Evolutionary conservation across 202 grass and related monocot species (phyloP).

Genomic region (Digitaria exilis): DNA sequence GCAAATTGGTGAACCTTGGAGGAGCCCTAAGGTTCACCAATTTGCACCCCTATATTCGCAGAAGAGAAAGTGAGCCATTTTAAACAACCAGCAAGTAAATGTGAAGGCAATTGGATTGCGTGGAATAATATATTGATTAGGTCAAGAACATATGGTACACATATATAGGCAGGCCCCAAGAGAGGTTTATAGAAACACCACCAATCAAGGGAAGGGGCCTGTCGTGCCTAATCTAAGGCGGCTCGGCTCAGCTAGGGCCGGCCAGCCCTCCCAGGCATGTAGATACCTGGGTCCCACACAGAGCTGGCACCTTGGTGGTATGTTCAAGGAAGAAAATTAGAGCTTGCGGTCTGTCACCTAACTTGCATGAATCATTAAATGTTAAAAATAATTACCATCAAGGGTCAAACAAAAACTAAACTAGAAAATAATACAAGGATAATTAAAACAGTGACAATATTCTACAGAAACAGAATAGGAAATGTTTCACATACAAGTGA

Average conservation of each 20-base stretch:
- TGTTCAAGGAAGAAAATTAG: not conserved
- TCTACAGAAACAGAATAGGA: conserved; percentile 23
- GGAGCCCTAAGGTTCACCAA: no score
- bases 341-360: not conserved
- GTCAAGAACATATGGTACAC: no score
- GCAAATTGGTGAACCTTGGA: no score
- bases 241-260: no score
- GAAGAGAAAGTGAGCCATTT: not conserved
- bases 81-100: not conserved
- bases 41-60: no score
- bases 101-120: not conserved
- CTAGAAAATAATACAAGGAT: not conserved
- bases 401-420: not conserved
- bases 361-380: conserved; percentile 2
- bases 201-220: no score
- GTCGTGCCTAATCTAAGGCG: no score
- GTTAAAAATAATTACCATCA: not conserved
- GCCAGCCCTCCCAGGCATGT: no score
- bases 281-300: no score
- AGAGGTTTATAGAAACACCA: no score
- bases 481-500: conserved; percentile 74
- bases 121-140: no score
- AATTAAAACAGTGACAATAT: not conserved
- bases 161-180: no score
- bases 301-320: not conserved